A percentile compares a stretch with the other conserved stretches of the same genome.
Evolutionary conservation across 192 early-diverging fungal genomes (phyloP).

Genomic region (Mortierella hygrophila): DNA sequence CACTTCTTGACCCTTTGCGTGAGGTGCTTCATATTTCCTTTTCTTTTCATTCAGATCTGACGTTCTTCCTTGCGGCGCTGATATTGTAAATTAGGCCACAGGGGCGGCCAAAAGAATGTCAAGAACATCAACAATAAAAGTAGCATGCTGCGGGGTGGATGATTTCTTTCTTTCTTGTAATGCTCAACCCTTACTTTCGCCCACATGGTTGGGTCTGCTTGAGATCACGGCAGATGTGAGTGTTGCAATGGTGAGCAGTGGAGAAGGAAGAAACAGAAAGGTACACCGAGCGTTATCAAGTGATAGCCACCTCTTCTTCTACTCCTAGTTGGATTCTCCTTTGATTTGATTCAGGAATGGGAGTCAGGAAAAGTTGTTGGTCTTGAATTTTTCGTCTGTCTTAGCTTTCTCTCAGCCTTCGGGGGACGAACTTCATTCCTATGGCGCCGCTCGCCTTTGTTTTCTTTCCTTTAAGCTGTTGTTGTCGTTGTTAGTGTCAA

Average conservation of each 20-base stretch:
- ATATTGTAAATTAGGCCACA: neutral
- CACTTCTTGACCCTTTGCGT: neutral
- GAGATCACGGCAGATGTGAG: neutral
- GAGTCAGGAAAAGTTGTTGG: neutral
- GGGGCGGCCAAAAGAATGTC: neutral
- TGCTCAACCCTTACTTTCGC: neutral
- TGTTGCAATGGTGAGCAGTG: neutral
- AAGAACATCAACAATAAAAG: neutral
- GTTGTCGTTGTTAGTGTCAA: no score
- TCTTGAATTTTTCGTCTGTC: neutral
- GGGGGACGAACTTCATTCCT: no score
- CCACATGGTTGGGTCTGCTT: constrained; percentile 18
- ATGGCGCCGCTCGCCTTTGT: no score
- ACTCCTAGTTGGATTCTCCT: neutral
- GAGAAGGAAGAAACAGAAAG: neutral
- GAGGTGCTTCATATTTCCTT: neutral
- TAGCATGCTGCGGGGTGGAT: neutral
- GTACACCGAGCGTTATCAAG: neutral
- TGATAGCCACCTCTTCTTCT: neutral
- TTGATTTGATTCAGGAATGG: neutral
- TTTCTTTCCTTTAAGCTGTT: no score
- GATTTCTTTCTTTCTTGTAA: neutral
- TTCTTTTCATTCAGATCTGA: neutral
- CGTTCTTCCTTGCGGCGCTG: neutral
- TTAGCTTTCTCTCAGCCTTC: no score